phyloP scores from a whole-genome alignment of 306 rosid species.

The Mimosa pudica region DNA sequence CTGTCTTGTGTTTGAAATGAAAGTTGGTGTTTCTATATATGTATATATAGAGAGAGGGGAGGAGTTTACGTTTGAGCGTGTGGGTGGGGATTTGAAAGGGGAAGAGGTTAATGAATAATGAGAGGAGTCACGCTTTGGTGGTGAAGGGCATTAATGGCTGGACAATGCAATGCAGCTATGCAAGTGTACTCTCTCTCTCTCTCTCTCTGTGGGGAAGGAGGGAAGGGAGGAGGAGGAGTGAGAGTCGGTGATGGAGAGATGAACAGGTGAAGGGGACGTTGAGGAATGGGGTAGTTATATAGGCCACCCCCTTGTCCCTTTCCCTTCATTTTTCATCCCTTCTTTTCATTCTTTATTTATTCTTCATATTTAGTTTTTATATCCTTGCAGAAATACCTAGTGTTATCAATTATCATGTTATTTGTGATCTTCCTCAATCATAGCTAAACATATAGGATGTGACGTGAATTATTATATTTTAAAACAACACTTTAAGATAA shows the following conservation, averaged over 20 bases:
- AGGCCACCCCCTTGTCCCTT: background rate
- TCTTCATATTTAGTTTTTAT: too few relatives aligned
- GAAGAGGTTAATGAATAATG: background rate
- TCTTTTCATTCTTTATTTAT: too few relatives aligned
- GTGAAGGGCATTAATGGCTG: conserved; percentile 48
- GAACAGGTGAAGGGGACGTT: conserved; percentile 35
- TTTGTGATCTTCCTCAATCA: too few relatives aligned
- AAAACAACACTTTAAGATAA: too few relatives aligned
- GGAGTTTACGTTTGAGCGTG: background rate
- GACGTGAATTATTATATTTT: too few relatives aligned
- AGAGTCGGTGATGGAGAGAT: conserved; percentile 42
- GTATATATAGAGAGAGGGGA: background rate
- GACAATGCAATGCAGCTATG: background rate
- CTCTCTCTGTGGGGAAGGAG: conserved; percentile 11
- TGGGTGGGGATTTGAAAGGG: background rate
- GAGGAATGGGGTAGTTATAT: conserved; percentile 46
- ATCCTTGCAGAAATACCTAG: too few relatives aligned
- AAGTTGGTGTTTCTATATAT: background rate
- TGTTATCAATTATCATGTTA: too few relatives aligned
- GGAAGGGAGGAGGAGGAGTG: background rate
- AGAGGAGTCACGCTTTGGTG: conserved; percentile 52
- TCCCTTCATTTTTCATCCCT: background rate
- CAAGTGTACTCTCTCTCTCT: background rate
- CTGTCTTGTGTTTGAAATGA: background rate
- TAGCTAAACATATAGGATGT: too few relatives aligned